Percentiles rank a stretch among this genome's conserved stretches.
Evolutionary conservation across 768 basidiomycete species (phyloP).

Genomic region (Tubosaeta sp.): DNA sequence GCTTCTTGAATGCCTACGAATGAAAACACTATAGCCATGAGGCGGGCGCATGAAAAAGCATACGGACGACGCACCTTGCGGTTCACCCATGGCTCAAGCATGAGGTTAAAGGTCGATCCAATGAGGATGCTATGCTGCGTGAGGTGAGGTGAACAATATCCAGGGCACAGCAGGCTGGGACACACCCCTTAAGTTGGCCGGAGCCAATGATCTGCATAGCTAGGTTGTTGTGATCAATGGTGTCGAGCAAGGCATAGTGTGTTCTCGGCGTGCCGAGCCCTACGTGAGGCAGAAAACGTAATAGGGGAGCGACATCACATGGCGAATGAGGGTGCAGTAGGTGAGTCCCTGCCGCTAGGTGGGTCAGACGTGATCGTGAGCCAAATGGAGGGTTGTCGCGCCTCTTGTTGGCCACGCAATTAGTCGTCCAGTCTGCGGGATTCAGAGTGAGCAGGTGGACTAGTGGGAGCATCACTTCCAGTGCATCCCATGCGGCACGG

Average conservation of each 20-base stretch:
- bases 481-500: too few species aligned
- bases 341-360: slow-evolving; percentile 83
- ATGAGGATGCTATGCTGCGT: slow-evolving; percentile 75
- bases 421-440: slow-evolving; percentile 67
- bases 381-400: slow-evolving; percentile 30
- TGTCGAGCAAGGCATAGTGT: slow-evolving; percentile 82
- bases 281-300: slow-evolving; percentile 86
- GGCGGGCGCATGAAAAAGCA: slow-evolving; percentile 44
- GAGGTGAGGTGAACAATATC: neutral
- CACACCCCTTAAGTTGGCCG: slow-evolving; percentile 81
- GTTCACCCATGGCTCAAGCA: slow-evolving; percentile 73
- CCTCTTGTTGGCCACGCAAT: slow-evolving; percentile 92
- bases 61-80: too few species aligned
- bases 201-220: slow-evolving; percentile 94
- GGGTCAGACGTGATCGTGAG: slow-evolving; percentile 9
- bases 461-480: slow-evolving; percentile 22
- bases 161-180: neutral
- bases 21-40: slow-evolving; percentile 1
- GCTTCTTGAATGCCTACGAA: slow-evolving; percentile 58
- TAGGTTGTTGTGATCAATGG: slow-evolving; percentile 84
- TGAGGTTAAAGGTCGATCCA: slow-evolving; percentile 87
- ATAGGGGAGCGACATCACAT: slow-evolving; percentile 85
- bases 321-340: slow-evolving; percentile 84
- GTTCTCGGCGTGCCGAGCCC: slow-evolving; percentile 98
- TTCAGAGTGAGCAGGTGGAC: slow-evolving; percentile 71